Evolutionary conservation across 2,329 filamentous ascomycete species (phyloP).

Genomic region (Gnomoniopsis smithogilvyi): DNA sequence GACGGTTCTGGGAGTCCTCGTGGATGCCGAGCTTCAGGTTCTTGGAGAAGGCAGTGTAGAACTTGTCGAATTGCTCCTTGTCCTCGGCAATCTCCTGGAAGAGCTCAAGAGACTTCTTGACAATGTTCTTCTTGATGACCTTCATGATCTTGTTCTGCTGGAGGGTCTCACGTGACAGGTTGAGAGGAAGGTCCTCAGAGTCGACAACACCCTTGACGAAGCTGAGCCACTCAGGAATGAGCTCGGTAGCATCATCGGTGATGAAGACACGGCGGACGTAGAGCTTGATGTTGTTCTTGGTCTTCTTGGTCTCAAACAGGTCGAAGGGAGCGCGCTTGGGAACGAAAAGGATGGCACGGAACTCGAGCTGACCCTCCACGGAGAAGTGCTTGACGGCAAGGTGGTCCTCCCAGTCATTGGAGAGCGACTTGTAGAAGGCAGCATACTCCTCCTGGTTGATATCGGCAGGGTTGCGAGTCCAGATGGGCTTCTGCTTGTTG

Average conservation of each 20-base stretch:
- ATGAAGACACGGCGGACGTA: conserved; percentile 99
- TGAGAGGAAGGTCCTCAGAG: conserved; percentile 98
- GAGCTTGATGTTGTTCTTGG: conserved; percentile 99
- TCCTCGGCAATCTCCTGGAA: conserved; percentile 99
- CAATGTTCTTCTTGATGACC: conserved; percentile 99
- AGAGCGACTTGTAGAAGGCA: conserved; percentile 99
- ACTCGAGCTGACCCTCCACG: conserved; percentile 99
- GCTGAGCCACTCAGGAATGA: conserved; percentile 98
- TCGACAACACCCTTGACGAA: conserved; percentile 99
- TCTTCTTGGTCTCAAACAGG: conserved; percentile 99
- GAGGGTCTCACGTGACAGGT: conserved; percentile 99
- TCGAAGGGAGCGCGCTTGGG: conserved; percentile 99
- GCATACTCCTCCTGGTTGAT: conserved; percentile 93
- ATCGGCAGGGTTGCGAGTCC: conserved; percentile 78
- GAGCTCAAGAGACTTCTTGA: conserved; percentile 99
- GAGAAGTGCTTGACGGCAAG: conserved; percentile 99
- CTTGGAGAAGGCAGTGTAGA: conserved; percentile 99
- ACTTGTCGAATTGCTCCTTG: conserved; percentile 99
- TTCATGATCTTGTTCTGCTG: conserved; percentile 99
- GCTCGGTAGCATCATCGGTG: conserved; percentile 97
- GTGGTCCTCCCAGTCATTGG: conserved; percentile 99
- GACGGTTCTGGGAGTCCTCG: conserved; percentile 98
- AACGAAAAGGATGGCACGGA: conserved; percentile 99
- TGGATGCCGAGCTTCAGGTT: conserved; percentile 99
- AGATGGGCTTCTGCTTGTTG: conserved; percentile 91